Evolutionary conservation across 108 stramenopile genomes (phyloP).

Genomic region (Cyclotella atomus): DNA sequence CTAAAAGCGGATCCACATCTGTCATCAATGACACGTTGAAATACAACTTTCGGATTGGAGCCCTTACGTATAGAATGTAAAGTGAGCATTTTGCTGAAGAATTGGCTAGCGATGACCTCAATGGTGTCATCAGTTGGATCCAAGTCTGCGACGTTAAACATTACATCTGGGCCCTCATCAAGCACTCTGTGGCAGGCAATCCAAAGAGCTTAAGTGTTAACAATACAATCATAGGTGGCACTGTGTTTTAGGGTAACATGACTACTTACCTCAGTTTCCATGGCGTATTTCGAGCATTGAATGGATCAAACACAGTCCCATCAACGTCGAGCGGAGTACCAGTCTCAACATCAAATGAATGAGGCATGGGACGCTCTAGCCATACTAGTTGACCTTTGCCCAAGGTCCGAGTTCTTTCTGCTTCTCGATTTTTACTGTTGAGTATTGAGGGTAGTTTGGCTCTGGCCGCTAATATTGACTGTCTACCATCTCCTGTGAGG

Average conservation of each 20-base stretch:
- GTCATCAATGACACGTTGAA: slow-evolving; percentile 79
- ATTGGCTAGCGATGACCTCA: slow-evolving; percentile 92
- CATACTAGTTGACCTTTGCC: slow-evolving; percentile 81
- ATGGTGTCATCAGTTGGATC: slow-evolving; percentile 85
- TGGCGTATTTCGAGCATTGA: slow-evolving; percentile 68
- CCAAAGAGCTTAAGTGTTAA: neutral
- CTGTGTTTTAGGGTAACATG: neutral
- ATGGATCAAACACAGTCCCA: slow-evolving; percentile 85
- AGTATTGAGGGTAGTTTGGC: slow-evolving; percentile 61
- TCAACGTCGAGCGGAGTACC: slow-evolving; percentile 80
- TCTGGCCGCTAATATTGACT: slow-evolving; percentile 90
- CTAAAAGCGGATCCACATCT: slow-evolving; percentile 90
- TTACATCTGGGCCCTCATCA: slow-evolving; percentile 94
- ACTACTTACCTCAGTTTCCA: slow-evolving; percentile 70
- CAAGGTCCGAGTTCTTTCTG: slow-evolving; percentile 9
- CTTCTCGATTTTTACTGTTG: slow-evolving; percentile 23
- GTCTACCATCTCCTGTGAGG: slow-evolving; percentile 88
- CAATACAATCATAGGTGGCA: neutral
- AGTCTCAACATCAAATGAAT: slow-evolving; percentile 59
- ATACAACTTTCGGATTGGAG: slow-evolving; percentile 57
- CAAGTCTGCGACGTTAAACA: slow-evolving; percentile 94
- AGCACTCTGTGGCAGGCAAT: slow-evolving; percentile 54
- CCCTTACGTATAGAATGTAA: slow-evolving; percentile 83
- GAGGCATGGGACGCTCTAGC: slow-evolving; percentile 84
- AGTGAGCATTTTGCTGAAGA: slow-evolving; percentile 82